Evolutionary conservation across 257 asterid species (phyloP), one percentile per base, ranked within the genome.

Genomic region (Solanum virginianum): DNA sequence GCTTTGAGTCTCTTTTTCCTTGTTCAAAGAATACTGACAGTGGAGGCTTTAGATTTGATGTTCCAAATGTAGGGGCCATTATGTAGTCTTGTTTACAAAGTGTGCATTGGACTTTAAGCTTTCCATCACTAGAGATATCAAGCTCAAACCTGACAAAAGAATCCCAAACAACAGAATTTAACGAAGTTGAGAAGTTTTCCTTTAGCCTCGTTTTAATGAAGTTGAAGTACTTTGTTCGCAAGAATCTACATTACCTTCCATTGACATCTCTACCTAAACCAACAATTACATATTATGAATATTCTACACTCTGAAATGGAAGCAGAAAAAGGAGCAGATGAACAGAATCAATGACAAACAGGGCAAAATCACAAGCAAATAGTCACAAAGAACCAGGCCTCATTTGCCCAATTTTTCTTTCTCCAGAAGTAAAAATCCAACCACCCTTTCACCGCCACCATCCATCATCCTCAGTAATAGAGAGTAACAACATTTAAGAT

Each of bases 381-480:
- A 53, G 6, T 14, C 57, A 59, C 66, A 59, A 62, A 75, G 8
- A 2, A 75, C 43, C 43, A 49, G n/a, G n/a, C 39, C 82, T 80
- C 70, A 77, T 63, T 88, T 43, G 82, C 77, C 81, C 88, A 72
- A 72, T 72, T n/a, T 72, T 72, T 45, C 80, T 43, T 71, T 70
- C 80, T 41, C 59, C 13, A 45, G 8, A 22, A 75, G 8, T 8
- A 49, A 49, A 75, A 75, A 22, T 49, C 62, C 62, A 75, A 49
- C 15, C 62, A 49, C 62, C 62, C 57, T 22, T 75, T 49, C 82
- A 24, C 62, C 45, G 24, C 82, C 45, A 75, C 62, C 8, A 22
- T 53, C 62, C 18, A 72, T n/a, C 71, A 65, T 36, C 32, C n/a
- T 53, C 80, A 45, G 55, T 43, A n/a, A 72, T 45, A 45, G 57